Percentiles rank a stretch among this genome's conserved stretches.
These are phyloP conservation scores for Alternaria viburni DNA, from an alignment of 2,329 filamentous ascomycete species.

Conservation along the genomic window DNA sequence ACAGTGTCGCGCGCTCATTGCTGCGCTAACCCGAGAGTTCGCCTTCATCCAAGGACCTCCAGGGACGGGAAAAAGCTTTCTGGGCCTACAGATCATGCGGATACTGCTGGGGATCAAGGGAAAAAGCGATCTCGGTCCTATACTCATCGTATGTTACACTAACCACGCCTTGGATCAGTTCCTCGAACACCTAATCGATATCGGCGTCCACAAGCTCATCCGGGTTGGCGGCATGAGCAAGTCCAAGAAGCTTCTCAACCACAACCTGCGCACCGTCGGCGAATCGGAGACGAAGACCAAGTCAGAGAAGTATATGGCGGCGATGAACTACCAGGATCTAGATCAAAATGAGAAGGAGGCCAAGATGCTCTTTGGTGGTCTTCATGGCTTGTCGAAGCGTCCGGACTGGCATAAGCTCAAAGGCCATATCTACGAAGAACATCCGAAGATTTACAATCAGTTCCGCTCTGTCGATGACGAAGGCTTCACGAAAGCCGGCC, in stretches of 20 bases:
- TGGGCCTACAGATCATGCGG: constrained; percentile 65
- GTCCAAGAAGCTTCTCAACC: constrained; percentile 56
- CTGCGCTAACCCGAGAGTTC: constrained; percentile 60
- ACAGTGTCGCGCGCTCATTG: constrained; percentile 59
- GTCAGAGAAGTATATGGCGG: constrained; percentile 16
- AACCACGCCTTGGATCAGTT: constrained; percentile 65
- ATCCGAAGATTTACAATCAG: constrained; percentile 25
- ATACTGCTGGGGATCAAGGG: constrained; percentile 56
- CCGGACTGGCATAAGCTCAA: constrained; percentile 27
- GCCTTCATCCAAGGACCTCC: constrained; percentile 73
- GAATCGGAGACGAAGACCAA: constrained; percentile 27
- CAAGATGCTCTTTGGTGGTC: constrained; percentile 5
- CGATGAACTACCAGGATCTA: constrained; percentile 18
- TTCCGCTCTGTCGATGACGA: constrained; percentile 23
- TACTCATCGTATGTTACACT: constrained; percentile 56
- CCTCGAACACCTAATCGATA: constrained; percentile 64
- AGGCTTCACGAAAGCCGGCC: constrained; percentile 23
- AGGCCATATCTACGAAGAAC: constrained; percentile 14
- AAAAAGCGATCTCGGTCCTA: constrained; percentile 50
- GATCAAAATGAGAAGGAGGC: constrained; percentile 13
- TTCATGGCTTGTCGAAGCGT: constrained; percentile 14
- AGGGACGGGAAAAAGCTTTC: constrained; percentile 71
- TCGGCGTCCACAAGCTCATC: constrained; percentile 59
- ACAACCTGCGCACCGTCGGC: constrained; percentile 56
- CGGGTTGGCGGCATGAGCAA: constrained; percentile 67